phyloP scores from a whole-genome alignment of 2,329 filamentous ascomycete genomes.

The Trichoderma sp. region DNA sequence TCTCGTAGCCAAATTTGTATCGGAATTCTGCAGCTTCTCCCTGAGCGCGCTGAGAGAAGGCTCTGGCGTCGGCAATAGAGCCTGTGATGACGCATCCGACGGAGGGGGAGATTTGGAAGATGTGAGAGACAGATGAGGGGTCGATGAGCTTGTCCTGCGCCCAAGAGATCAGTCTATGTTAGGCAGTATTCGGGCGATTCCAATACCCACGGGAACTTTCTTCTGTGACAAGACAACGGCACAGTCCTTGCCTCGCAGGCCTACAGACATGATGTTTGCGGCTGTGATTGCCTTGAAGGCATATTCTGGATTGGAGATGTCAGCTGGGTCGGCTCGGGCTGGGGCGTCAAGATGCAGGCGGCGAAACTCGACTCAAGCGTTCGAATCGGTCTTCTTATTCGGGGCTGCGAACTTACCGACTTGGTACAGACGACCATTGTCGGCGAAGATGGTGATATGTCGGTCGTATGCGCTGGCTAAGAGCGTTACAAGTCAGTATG shows the following conservation, averaged over 20 bases:
- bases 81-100: slow-evolving; percentile 99
- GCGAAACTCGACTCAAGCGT: neutral
- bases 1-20: slow-evolving; percentile 99
- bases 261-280: slow-evolving; percentile 97
- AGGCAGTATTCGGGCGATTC: neutral
- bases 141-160: slow-evolving; percentile 97
- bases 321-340: slow-evolving; percentile 31
- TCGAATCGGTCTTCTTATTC: slow-evolving; percentile 9
- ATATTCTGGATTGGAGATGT: slow-evolving; percentile 72
- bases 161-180: slow-evolving; percentile 33
- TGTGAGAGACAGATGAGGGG: slow-evolving; percentile 92
- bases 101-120: slow-evolving; percentile 94
- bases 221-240: slow-evolving; percentile 98
- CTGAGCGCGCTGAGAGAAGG: slow-evolving; percentile 88
- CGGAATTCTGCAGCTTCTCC: slow-evolving; percentile 96
- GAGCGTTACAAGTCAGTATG: slow-evolving; percentile 38
- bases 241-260: slow-evolving; percentile 93
- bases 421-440: slow-evolving; percentile 98
- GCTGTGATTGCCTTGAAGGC: slow-evolving; percentile 99
- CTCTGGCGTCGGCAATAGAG: slow-evolving; percentile 94
- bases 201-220: slow-evolving; percentile 87
- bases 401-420: slow-evolving; percentile 72
- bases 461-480: slow-evolving; percentile 83
- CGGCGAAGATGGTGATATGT: slow-evolving; percentile 99
- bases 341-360: neutral